Conservation (phyloP, 2,329 filamentous ascomycete genomes). For the Leptodontidium sp. region DNA sequence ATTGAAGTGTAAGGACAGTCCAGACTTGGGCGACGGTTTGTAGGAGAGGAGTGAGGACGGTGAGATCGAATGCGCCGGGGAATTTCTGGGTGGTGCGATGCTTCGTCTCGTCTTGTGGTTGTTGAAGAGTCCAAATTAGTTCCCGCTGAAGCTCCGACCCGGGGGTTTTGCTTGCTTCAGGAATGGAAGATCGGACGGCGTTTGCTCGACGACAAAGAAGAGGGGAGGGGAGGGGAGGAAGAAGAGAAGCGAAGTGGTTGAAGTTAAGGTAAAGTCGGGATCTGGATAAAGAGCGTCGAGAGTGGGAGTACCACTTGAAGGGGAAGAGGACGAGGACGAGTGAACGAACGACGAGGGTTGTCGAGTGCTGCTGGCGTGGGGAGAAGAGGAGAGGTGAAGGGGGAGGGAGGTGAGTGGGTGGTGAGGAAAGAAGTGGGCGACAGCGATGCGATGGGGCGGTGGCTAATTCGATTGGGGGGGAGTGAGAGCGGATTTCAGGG, state of each 20-base stretch:
- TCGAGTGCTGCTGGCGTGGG: neutral
- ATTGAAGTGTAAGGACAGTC: slow-evolving; percentile 12
- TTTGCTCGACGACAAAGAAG: slow-evolving; percentile 3
- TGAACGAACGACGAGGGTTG: slow-evolving; percentile 9
- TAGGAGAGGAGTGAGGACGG: slow-evolving; percentile 6
- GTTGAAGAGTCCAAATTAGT: slow-evolving; percentile 18
- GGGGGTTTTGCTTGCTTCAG: neutral
- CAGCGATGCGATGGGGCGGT: neutral
- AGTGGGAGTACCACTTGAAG: neutral
- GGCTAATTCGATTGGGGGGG: too few species aligned
- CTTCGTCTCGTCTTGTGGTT: neutral
- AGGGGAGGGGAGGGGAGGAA: too few species aligned
- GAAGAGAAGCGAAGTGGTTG: neutral
- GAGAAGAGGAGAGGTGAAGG: neutral
- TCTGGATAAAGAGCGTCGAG: slow-evolving; percentile 20
- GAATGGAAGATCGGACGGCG: slow-evolving; percentile 10
- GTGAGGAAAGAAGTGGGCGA: neutral
- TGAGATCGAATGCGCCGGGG: slow-evolving; percentile 12
- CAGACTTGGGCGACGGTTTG: neutral
- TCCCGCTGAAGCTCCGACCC: slow-evolving; percentile 16
- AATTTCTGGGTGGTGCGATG: neutral
- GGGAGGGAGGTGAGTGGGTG: neutral
- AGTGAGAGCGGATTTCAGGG: neutral
- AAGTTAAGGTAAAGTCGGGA: neutral
- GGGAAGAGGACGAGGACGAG: slow-evolving; percentile 6